Conservation (phyloP, 768 basidiomycete genomes). For the Xanthoconium purpureum region DNA sequence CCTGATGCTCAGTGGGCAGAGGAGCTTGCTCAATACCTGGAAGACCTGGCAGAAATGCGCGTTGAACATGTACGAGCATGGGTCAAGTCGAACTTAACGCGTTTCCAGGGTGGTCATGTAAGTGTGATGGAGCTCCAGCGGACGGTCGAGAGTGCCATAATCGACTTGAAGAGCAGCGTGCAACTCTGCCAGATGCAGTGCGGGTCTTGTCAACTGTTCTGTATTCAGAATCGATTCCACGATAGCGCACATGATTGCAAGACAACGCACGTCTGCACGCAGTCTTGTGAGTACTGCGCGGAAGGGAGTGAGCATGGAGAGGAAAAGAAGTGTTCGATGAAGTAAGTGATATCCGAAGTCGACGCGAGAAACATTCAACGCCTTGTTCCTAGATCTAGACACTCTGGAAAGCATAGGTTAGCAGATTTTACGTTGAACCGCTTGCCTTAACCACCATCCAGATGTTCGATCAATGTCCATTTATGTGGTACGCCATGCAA, state of each 20-base stretch:
- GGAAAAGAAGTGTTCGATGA: slow-evolving; percentile 40
- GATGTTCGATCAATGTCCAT: slow-evolving; percentile 19
- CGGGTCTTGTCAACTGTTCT: slow-evolving; percentile 45
- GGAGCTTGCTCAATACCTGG: slow-evolving; percentile 34
- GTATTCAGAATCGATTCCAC: slow-evolving; percentile 47
- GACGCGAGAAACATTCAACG: neutral
- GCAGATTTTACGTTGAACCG: slow-evolving; percentile 18
- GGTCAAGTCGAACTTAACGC: slow-evolving; percentile 46
- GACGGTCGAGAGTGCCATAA: slow-evolving; percentile 38
- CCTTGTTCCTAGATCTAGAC: slow-evolving; percentile 47
- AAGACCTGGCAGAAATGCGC: slow-evolving; percentile 30
- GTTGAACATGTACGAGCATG: slow-evolving; percentile 48
- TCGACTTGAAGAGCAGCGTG: slow-evolving; percentile 46
- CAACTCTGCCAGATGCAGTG: slow-evolving; percentile 31
- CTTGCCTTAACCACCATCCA: slow-evolving; percentile 17
- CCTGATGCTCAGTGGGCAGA: slow-evolving; percentile 40
- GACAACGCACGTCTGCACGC: slow-evolving; percentile 46
- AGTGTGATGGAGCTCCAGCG: slow-evolving; percentile 45
- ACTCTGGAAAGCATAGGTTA: slow-evolving; percentile 53
- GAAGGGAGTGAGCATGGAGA: slow-evolving; percentile 28
- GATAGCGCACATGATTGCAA: slow-evolving; percentile 46
- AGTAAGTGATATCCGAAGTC: slow-evolving; percentile 34
- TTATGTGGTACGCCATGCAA: slow-evolving; percentile 53
- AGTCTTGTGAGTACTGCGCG: slow-evolving; percentile 42
- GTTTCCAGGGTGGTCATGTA: slow-evolving; percentile 47